Evolutionary conservation across 2,329 filamentous ascomycete species (phyloP).

Genomic region (Moelleriella libera): DNA sequence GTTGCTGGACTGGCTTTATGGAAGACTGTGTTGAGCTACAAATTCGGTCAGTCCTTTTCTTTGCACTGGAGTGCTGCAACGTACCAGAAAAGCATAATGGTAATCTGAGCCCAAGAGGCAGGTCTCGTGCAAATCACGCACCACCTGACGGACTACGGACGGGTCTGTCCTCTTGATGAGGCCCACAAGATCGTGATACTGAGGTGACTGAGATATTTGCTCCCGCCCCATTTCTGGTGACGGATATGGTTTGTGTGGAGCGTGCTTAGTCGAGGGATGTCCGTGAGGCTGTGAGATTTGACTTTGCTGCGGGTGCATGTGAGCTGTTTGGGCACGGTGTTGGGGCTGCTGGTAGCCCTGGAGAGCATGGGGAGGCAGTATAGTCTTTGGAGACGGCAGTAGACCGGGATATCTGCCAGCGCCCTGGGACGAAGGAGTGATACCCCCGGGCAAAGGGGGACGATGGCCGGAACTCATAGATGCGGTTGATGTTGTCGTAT

Average conservation of each 20-base stretch:
- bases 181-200: slow-evolving; percentile 6
- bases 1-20: slow-evolving; percentile 25
- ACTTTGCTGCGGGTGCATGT: too few relatives aligned
- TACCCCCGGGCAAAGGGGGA: background rate
- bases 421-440: background rate
- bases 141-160: slow-evolving; percentile 29
- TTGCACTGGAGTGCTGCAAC: slow-evolving; percentile 6
- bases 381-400: too few relatives aligned
- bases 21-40: slow-evolving; percentile 33
- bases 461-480: background rate
- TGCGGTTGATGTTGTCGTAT: slow-evolving; percentile 1
- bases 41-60: slow-evolving; percentile 10
- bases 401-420: background rate
- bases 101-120: slow-evolving; percentile 35
- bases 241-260: background rate
- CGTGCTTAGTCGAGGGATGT: too few relatives aligned
- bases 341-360: too few relatives aligned
- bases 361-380: too few relatives aligned
- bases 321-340: too few relatives aligned
- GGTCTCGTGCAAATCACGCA: slow-evolving; percentile 37
- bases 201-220: background rate
- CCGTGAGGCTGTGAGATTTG: too few relatives aligned
- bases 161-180: slow-evolving; percentile 25
- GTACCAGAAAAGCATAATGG: slow-evolving; percentile 37
- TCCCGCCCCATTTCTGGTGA: background rate